Evolutionary conservation across 169 alveolate species (phyloP).

Genomic region (Cryptosporidium canis): DNA sequence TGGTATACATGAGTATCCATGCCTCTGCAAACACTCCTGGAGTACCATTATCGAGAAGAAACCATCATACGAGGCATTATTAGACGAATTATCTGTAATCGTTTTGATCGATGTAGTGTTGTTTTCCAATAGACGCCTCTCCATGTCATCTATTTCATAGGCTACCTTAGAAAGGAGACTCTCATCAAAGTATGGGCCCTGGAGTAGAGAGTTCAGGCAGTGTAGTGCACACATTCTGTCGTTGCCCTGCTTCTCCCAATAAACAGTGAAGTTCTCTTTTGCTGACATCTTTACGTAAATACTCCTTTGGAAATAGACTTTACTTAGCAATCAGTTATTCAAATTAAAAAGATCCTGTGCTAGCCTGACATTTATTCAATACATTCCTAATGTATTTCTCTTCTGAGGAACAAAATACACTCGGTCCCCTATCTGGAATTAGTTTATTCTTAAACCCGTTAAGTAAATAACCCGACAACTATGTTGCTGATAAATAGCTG

Average conservation of each 20-base stretch:
- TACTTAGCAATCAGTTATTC: background rate
- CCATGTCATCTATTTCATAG: constrained; percentile 79
- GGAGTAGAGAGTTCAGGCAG: constrained; percentile 86
- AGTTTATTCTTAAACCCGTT: background rate
- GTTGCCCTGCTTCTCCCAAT: constrained; percentile 91
- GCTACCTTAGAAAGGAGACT: constrained; percentile 80
- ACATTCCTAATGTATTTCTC: background rate
- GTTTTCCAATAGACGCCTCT: constrained; percentile 32
- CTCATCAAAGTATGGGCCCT: constrained; percentile 83
- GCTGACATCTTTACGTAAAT: background rate
- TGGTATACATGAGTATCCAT: constrained; percentile 79
- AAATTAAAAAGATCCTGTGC: background rate
- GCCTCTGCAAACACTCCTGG: constrained; percentile 79
- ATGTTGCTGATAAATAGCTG: background rate
- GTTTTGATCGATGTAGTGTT: constrained; percentile 24
- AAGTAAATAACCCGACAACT: background rate
- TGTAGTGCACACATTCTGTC: constrained; percentile 90
- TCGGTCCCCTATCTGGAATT: background rate
- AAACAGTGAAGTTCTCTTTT: constrained; percentile 73
- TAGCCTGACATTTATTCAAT: background rate
- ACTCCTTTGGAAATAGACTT: background rate
- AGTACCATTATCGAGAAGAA: constrained; percentile 79
- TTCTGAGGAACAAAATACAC: background rate
- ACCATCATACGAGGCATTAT: constrained; percentile 82
- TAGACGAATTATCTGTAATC: constrained; percentile 73